A percentile compares a stretch with the other conserved stretches of the same genome.
Evolutionary conservation across 2,329 filamentous ascomycete species (phyloP).

Genomic region (Paecilomyces sp.): DNA sequence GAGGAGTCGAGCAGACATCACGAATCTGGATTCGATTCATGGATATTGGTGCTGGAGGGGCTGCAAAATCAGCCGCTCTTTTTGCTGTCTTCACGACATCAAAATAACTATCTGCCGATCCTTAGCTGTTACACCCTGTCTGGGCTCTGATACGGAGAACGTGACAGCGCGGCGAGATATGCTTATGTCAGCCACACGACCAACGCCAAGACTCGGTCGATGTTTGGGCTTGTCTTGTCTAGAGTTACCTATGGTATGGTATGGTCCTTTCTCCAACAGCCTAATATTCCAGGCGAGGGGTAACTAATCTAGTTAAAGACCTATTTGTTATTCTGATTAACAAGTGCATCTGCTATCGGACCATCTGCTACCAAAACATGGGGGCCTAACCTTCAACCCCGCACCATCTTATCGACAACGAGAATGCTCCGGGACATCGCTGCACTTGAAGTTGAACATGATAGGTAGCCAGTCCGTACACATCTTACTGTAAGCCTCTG

Average conservation of each 20-base stretch:
- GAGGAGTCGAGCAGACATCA: slow-evolving; percentile 31
- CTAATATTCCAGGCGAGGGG: not conserved
- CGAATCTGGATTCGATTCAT: slow-evolving; percentile 2
- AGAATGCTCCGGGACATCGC: not conserved
- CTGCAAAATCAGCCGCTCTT: not conserved
- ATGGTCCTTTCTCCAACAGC: not conserved
- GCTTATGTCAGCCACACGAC: not conserved
- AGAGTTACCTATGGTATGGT: not conserved
- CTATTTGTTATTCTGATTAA: not conserved
- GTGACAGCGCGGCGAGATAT: not conserved
- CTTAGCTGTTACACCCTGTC: not conserved
- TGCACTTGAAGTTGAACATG: not conserved
- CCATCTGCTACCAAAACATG: not conserved
- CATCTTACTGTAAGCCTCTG: not conserved
- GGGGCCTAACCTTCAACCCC: not conserved
- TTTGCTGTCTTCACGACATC: not conserved
- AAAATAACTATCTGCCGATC: not conserved
- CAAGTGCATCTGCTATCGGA: not conserved
- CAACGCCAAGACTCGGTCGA: not conserved
- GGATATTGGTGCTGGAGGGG: not conserved
- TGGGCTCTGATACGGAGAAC: not conserved
- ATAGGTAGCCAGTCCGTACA: not conserved
- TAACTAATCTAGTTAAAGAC: not conserved
- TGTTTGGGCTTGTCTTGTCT: not conserved
- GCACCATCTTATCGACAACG: not conserved